Conservation (phyloP, 2,329 filamentous ascomycete species). For the Ciborinia camelliae region DNA sequence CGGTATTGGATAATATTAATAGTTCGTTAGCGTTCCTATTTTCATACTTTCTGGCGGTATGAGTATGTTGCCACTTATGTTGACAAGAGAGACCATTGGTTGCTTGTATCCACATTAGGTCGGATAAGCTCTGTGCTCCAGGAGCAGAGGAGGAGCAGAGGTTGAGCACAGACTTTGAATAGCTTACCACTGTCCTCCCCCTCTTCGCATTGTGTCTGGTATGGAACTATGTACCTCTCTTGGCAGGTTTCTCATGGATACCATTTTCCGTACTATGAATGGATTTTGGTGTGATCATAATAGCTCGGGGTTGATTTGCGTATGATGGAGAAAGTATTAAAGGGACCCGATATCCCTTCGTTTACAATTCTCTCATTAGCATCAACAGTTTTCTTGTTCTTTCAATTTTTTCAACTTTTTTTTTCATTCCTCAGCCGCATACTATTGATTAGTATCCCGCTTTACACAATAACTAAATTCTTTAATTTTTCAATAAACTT, state of each 20-base stretch:
- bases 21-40: too few relatives aligned
- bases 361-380: slow-evolving; percentile 30
- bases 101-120: slow-evolving; percentile 11
- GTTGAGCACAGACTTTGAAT: slow-evolving; percentile 7
- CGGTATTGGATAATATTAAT: too few relatives aligned
- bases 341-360: slow-evolving; percentile 27
- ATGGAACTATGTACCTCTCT: slow-evolving; percentile 21
- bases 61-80: background rate
- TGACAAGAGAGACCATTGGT: background rate
- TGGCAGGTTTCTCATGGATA: slow-evolving; percentile 22
- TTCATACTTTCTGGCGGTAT: too few relatives aligned
- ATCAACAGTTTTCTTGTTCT: slow-evolving; percentile 30
- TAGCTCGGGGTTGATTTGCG: background rate
- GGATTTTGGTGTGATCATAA: slow-evolving; percentile 4
- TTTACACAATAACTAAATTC: slow-evolving; percentile 29
- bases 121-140: slow-evolving; percentile 2
- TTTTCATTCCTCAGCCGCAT: slow-evolving; percentile 28
- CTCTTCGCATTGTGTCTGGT: background rate
- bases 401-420: slow-evolving; percentile 22
- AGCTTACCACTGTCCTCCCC: background rate
- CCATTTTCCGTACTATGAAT: background rate
- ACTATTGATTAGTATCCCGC: slow-evolving; percentile 35
- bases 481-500: slow-evolving; percentile 18
- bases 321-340: slow-evolving; percentile 29
- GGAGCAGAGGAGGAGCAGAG: background rate